Percentiles rank a stretch among this genome's conserved stretches.
Evolutionary conservation across 768 basidiomycete species (phyloP).

Genomic region (Hericium coralloides): DNA sequence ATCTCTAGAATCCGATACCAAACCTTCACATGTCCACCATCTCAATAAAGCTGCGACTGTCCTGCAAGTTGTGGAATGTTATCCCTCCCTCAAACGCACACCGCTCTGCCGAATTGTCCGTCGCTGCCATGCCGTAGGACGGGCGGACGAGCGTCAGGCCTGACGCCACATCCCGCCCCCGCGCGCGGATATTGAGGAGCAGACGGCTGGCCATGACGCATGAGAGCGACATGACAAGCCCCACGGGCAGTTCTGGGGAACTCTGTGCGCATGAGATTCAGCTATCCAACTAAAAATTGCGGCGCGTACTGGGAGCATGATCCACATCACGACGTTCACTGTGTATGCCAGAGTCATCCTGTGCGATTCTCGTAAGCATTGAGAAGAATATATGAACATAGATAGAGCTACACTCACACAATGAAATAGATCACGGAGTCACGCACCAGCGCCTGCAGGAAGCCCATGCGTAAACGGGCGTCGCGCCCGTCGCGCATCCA

Average conservation of each 20-base stretch:
- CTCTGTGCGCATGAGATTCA: too few relatives aligned
- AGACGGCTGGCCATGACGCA: slow-evolving; percentile 1
- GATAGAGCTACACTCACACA: not conserved
- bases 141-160: not conserved
- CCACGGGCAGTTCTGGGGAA: not conserved
- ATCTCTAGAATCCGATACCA: too few relatives aligned
- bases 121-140: too few relatives aligned
- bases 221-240: not conserved
- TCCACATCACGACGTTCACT: not conserved
- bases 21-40: too few relatives aligned
- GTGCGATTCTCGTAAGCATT: not conserved
- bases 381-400: too few relatives aligned
- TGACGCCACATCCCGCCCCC: not conserved
- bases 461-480: too few relatives aligned
- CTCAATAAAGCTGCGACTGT: too few relatives aligned
- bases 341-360: not conserved
- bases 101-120: too few relatives aligned
- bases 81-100: too few relatives aligned
- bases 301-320: not conserved
- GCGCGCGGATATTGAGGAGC: not conserved
- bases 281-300: too few relatives aligned
- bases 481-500: not conserved
- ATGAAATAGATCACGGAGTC: not conserved
- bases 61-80: too few relatives aligned
- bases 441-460: not conserved